Conservation (phyloP, 164 flowering plant genomes). For the Vitis riparia region DNA sequence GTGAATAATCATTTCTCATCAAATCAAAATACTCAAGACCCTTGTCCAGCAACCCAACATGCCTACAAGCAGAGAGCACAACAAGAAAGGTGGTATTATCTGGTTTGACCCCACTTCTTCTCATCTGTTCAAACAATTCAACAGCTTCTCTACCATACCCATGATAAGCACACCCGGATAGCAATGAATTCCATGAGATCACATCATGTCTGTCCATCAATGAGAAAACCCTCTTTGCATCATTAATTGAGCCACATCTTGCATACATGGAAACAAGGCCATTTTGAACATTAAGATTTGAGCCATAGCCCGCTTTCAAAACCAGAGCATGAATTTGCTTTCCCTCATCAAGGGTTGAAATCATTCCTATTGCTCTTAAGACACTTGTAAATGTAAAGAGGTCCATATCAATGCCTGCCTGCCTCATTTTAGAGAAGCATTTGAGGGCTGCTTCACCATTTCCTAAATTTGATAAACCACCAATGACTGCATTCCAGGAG, state of each 20-base stretch:
- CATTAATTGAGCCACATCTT: constrained; percentile 48
- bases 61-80: constrained; percentile 57
- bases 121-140: constrained; percentile 55
- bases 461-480: constrained; percentile 47
- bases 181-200: constrained; percentile 60
- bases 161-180: constrained; percentile 49
- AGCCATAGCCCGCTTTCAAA: constrained; percentile 38
- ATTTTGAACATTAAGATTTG: constrained; percentile 38
- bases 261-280: constrained; percentile 63
- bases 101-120: constrained; percentile 28
- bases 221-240: constrained; percentile 39
- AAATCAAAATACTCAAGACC: constrained; percentile 44
- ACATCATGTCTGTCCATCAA: constrained; percentile 39
- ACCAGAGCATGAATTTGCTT: constrained; percentile 50
- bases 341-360: constrained; percentile 50
- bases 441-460: constrained; percentile 34
- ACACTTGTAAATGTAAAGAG: constrained; percentile 38
- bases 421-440: constrained; percentile 43
- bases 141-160: constrained; percentile 50
- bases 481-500: constrained; percentile 56
- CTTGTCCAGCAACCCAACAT: constrained; percentile 48
- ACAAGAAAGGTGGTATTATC: constrained; percentile 44
- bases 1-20: constrained; percentile 29
- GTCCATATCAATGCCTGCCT: constrained; percentile 29
- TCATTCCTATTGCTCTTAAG: constrained; percentile 40